These are phyloP conservation scores for Botrytis deweyae DNA, from an alignment of 2,329 filamentous ascomycete species.

Conservation along the genomic window DNA sequence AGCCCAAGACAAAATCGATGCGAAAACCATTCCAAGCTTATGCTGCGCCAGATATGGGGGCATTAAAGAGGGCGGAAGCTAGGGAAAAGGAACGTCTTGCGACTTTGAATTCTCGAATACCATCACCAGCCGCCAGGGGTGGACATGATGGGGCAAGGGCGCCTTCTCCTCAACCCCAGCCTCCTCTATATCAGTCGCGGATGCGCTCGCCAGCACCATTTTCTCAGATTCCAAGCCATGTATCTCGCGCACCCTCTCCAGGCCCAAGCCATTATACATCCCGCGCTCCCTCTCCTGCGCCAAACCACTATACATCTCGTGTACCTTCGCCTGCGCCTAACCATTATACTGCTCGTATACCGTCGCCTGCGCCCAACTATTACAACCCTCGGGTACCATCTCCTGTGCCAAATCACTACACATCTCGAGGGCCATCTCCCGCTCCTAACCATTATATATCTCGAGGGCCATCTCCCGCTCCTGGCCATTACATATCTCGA, in stretches of 20 bases:
- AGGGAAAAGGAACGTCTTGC: slow-evolving; percentile 36
- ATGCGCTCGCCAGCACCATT: slow-evolving; percentile 43
- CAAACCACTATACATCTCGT: slow-evolving; percentile 38
- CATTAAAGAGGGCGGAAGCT: slow-evolving; percentile 49
- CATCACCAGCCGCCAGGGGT: slow-evolving; percentile 33
- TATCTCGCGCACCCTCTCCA: slow-evolving; percentile 14
- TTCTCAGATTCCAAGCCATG: slow-evolving; percentile 10
- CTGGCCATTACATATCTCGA: neutral
- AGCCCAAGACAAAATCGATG: slow-evolving; percentile 56
- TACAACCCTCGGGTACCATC: neutral
- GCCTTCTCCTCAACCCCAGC: slow-evolving; percentile 36
- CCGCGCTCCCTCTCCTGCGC: slow-evolving; percentile 35
- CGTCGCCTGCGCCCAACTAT: slow-evolving; percentile 1
- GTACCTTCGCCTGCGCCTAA: slow-evolving; percentile 30
- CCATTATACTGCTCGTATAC: neutral
- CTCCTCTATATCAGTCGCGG: slow-evolving; percentile 37
- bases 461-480: slow-evolving; percentile 1
- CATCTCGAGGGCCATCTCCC: neutral
- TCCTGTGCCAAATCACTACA: slow-evolving; percentile 8
- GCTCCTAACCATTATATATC: neutral
- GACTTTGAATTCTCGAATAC: slow-evolving; percentile 29
- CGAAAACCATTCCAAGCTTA: slow-evolving; percentile 68
- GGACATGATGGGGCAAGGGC: slow-evolving; percentile 31
- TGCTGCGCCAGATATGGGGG: slow-evolving; percentile 62
- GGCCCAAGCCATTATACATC: slow-evolving; percentile 40